These are phyloP conservation scores for Cladophialophora exuberans DNA, from an alignment of 2,329 filamentous ascomycete genomes.

Conservation along the genomic window DNA sequence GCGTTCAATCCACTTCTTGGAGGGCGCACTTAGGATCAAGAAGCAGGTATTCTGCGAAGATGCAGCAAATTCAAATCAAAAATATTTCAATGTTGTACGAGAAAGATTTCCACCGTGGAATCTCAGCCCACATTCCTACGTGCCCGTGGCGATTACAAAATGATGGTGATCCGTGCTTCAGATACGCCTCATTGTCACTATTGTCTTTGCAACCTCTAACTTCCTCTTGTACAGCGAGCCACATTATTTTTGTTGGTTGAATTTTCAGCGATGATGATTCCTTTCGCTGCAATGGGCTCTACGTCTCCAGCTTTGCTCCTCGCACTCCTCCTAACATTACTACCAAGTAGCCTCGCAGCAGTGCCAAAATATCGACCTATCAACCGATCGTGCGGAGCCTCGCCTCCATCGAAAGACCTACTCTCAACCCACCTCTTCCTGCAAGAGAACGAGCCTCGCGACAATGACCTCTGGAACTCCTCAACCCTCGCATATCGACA, in stretches of 20 bases:
- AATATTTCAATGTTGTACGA: not conserved
- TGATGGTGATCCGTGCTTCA: conserved; percentile 10
- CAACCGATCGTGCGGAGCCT: conserved; percentile 20
- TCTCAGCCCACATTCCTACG: conserved; percentile 7
- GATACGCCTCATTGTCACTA: not conserved
- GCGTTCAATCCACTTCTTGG: conserved; percentile 21
- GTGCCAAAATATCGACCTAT: conserved; percentile 24
- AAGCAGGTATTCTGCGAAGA: not conserved
- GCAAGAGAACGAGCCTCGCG: conserved; percentile 19
- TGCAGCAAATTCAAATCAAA: not conserved
- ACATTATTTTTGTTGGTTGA: too few species aligned
- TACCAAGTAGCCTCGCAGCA: conserved; percentile 8
- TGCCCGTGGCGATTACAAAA: not conserved
- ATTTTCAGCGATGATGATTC: not conserved
- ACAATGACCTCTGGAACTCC: conserved; percentile 29
- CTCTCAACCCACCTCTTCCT: conserved; percentile 24
- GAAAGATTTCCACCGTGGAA: not conserved
- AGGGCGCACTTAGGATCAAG: not conserved
- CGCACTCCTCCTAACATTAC: conserved; percentile 5
- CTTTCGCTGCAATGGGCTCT: not conserved
- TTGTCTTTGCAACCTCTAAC: not conserved
- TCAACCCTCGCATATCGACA: conserved; percentile 15
- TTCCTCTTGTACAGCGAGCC: not conserved
- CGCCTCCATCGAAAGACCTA: conserved; percentile 23
- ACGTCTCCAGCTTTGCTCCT: not conserved